A percentile compares a stretch with the other conserved stretches of the same genome.
Conservation (phyloP, 1,284 basidiomycete species). For the Meira miltonrushii region DNA sequence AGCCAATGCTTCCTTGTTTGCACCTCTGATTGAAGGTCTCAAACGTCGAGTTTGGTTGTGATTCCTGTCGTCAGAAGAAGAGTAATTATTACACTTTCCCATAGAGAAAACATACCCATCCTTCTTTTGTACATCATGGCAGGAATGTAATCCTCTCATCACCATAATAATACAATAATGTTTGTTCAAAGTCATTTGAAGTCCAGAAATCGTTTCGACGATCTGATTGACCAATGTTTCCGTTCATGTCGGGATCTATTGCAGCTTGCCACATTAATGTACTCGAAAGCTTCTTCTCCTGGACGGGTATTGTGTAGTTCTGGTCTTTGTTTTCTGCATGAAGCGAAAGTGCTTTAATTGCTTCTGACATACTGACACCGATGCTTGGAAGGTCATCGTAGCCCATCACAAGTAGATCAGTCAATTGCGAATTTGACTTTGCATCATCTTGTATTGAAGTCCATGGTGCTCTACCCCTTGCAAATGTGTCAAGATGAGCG, state of each 20-base stretch:
- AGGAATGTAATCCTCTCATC: constrained; percentile 2
- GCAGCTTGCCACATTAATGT: neutral
- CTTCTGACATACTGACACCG: neutral
- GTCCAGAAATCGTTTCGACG: constrained; percentile 1
- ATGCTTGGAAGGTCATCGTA: neutral
- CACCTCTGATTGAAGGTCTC: constrained; percentile 37
- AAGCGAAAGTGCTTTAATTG: neutral
- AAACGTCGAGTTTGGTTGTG: constrained; percentile 45
- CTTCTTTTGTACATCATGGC: neutral
- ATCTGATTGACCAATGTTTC: too few relatives aligned
- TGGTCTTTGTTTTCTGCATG: neutral
- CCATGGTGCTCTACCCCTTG: constrained; percentile 2
- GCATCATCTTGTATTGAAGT: neutral
- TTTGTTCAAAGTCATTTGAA: constrained; percentile 1
- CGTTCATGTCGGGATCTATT: neutral
- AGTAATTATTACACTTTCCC: too few relatives aligned
- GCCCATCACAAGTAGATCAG: neutral
- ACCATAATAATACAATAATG: constrained; percentile 5
- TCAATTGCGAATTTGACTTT: too few relatives aligned
- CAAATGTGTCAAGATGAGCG: neutral
- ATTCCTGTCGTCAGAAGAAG: neutral
- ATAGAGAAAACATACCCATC: neutral
- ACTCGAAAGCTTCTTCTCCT: neutral
- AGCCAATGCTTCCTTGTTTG: constrained; percentile 33
- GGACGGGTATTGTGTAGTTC: neutral